These are phyloP conservation scores for Breviolum minutum DNA, from an alignment of 73 alveolate species.

Conservation along the genomic window DNA sequence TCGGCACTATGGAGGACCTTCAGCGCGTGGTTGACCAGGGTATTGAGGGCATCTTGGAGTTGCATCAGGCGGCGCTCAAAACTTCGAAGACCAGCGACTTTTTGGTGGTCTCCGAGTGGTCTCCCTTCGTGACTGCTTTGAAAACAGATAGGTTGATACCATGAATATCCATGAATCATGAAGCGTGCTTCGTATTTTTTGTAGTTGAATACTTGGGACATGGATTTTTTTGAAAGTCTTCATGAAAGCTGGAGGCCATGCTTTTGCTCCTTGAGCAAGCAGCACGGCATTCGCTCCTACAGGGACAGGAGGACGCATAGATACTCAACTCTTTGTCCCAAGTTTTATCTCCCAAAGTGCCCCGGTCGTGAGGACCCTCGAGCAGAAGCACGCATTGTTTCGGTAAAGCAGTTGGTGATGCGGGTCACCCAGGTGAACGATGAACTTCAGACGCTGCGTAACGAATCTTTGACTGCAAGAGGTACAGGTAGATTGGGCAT, in stretches of 20 bases:
- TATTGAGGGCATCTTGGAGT: slow-evolving; percentile 76
- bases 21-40: slow-evolving; percentile 80
- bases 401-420: slow-evolving; percentile 71
- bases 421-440: slow-evolving; percentile 47
- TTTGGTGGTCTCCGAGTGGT: not conserved
- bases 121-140: not conserved
- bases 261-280: slow-evolving; percentile 73
- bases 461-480: slow-evolving; percentile 5
- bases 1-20: slow-evolving; percentile 18
- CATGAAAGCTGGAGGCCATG: slow-evolving; percentile 28
- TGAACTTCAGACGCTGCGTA: slow-evolving; percentile 23
- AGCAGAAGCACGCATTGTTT: slow-evolving; percentile 59
- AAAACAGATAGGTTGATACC: not conserved
- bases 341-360: not conserved
- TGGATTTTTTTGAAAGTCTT: not conserved
- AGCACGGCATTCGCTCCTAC: slow-evolving; percentile 84
- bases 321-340: no score
- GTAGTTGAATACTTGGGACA: no score
- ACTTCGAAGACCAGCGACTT: no score
- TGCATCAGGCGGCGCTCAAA: slow-evolving; percentile 40
- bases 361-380: slow-evolving; percentile 60
- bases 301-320: slow-evolving; percentile 72
- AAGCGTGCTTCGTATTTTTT: not conserved
- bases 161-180: not conserved
- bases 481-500: no score